Conservation (phyloP, 371 early-diverging fungal species). For the Lichtheimia ramosa region DNA sequence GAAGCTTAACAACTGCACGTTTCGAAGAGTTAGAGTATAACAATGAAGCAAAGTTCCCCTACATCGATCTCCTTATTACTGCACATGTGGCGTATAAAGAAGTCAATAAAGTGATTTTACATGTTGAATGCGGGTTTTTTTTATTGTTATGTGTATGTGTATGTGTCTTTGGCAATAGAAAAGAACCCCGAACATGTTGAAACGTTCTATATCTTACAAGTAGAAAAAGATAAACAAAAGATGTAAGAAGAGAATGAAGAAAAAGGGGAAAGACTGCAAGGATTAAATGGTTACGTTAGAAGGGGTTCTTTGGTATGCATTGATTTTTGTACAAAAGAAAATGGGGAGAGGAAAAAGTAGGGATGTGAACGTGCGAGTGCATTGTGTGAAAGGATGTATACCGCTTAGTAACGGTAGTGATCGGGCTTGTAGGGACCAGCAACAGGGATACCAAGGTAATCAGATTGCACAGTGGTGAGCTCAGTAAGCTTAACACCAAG, state of each 20-base stretch:
- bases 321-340: slow-evolving; percentile 3
- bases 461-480: slow-evolving; percentile 73
- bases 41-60: too few species aligned
- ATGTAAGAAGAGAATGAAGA: slow-evolving; percentile 4
- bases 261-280: slow-evolving; percentile 4
- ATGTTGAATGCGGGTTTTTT: slow-evolving; percentile 38
- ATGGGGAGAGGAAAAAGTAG: not conserved
- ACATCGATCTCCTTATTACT: too few species aligned
- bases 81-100: too few species aligned
- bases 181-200: slow-evolving; percentile 42
- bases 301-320: slow-evolving; percentile 2
- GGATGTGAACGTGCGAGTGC: slow-evolving; percentile 1
- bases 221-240: slow-evolving; percentile 4
- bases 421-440: slow-evolving; percentile 98
- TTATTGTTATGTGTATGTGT: slow-evolving; percentile 16
- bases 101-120: slow-evolving; percentile 7
- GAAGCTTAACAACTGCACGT: too few species aligned
- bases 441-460: slow-evolving; percentile 84
- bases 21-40: too few species aligned
- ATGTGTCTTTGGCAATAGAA: not conserved
- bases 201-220: slow-evolving; percentile 35
- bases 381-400: slow-evolving; percentile 8
- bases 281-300: slow-evolving; percentile 6
- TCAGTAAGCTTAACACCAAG: slow-evolving; percentile 92
- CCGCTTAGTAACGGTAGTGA: slow-evolving; percentile 82